Evolutionary conservation across 495 filamentous ascomycete species (phyloP), one percentile per base, ranked within the genome.

Genomic region (Delitschia confertaspora): DNA sequence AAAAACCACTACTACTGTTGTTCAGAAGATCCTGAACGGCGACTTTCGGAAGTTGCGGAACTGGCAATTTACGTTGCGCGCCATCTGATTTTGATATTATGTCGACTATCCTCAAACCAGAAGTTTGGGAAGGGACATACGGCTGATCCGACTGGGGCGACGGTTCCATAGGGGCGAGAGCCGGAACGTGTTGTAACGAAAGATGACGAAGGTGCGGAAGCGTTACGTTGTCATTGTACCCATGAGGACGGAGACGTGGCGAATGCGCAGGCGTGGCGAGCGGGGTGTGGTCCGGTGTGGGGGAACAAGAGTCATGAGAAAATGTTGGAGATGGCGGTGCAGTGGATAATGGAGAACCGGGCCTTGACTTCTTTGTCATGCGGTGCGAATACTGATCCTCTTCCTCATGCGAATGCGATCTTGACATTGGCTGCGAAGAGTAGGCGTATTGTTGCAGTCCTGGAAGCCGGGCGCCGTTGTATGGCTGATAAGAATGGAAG

Each of bases 301-400:
- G 93, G 1, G 93, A 96, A 18, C 86, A 76, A 6, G 88, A 95
- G 68, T 93, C 89, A 64, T 95, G 85, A 4, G 91, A 95, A 67
- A 95, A 96, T 23, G 86, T 95, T n/a, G 91, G 91, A 1, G 91
- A 96, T 20, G 89, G 93, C 20, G 91, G 91, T 16, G 88, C 89
- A 3, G 91, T 96, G 29, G 87, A 95, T 62, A 86, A 82, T 11
- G 91, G 93, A 3, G 93, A 94, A 61, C 85, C 87, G 26, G 91
- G 91, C 42, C 91, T 71, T 41, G 88, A 95, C 33, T 83, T 78
- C 70, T 95, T 95, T 22, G 79, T 76, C 42, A 80, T 76, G 26
- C 85, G 77, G 29, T 82, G 76, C n/a, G 63, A 69, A 48, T 83
- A 86, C 18, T 76, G 74, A 50, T 80, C 72, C 29, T 89, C 83